Evolutionary conservation across 202 grass and related monocot genomes (phyloP).

Genomic region (Miscanthus sacchariflorus): DNA sequence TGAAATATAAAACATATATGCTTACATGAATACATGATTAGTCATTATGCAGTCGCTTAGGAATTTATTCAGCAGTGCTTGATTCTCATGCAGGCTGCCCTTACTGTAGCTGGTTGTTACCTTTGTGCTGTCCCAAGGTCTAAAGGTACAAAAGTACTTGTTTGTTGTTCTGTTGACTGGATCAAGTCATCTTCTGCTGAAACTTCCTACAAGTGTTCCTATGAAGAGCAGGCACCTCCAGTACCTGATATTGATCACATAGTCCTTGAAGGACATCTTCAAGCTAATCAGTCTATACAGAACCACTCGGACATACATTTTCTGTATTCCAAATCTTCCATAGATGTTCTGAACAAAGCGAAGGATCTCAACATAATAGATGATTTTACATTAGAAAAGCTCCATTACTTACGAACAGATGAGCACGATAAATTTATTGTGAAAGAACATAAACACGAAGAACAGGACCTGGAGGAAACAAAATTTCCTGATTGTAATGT

Average conservation of each 20-base stretch:
- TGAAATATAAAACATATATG: not conserved
- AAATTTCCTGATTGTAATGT: conserved; percentile 40
- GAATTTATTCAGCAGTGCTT: conserved; percentile 39
- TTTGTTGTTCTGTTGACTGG: conserved; percentile 80
- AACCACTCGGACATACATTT: conserved; percentile 58
- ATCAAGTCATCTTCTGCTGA: conserved; percentile 57
- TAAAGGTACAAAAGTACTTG: conserved; percentile 83
- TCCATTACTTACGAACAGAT: conserved; percentile 61
- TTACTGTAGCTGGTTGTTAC: conserved; percentile 87
- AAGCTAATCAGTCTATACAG: conserved; percentile 53
- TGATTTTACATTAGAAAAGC: conserved; percentile 63
- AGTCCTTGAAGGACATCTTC: conserved; percentile 51
- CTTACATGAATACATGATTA: conserved; percentile 32
- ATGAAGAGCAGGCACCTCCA: conserved; percentile 54
- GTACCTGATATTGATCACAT: conserved; percentile 65
- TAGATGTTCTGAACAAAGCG: conserved; percentile 81
- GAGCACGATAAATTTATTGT: conserved; percentile 70
- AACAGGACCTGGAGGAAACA: conserved; percentile 39
- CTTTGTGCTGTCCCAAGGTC: conserved; percentile 80
- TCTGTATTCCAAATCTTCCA: conserved; percentile 63
- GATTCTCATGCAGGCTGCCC: conserved; percentile 73
- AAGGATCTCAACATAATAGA: conserved; percentile 73
- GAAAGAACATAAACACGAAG: conserved; percentile 45
- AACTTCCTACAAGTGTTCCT: conserved; percentile 63
- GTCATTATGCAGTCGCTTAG: not conserved